These are phyloP conservation scores for Coemansia guatemalensis DNA, from an alignment of 192 early-diverging fungal genomes.

Conservation along the genomic window DNA sequence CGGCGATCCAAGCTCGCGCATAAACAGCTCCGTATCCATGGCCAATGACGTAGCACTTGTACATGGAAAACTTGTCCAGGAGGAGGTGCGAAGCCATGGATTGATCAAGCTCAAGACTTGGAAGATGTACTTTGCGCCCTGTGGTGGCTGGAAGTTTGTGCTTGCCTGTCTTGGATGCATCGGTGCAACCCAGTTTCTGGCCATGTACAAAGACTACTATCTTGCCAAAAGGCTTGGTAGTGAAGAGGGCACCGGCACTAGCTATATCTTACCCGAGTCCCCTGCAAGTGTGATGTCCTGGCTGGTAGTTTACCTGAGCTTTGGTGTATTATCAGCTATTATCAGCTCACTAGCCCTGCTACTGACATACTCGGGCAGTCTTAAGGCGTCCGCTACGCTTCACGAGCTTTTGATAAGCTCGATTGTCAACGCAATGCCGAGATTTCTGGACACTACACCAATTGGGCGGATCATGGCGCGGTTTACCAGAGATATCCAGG, in stretches of 20 bases:
- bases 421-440: conserved; percentile 66
- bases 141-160: conserved; percentile 64
- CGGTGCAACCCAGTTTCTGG: conserved; percentile 45
- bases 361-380: conserved; percentile 16
- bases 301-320: conserved; percentile 16
- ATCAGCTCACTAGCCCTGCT: conserved; percentile 15
- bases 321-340: conserved; percentile 20
- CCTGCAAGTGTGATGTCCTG: conserved; percentile 24
- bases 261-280: neutral
- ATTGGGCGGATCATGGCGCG: conserved; percentile 79
- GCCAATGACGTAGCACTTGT: conserved; percentile 10
- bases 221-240: conserved; percentile 23
- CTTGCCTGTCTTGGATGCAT: conserved; percentile 53
- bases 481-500: conserved; percentile 79
- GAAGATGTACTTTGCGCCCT: conserved; percentile 66
- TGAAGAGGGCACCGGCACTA: conserved; percentile 29
- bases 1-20: neutral
- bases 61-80: conserved; percentile 64
- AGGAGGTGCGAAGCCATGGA: conserved; percentile 76
- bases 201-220: conserved; percentile 60
- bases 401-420: conserved; percentile 57
- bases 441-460: conserved; percentile 84
- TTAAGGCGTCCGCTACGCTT: conserved; percentile 51
- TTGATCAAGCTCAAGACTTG: conserved; percentile 70
- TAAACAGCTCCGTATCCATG: neutral